phyloP scores from a whole-genome alignment of 768 basidiomycete species.

The Strobilomyces echinocephalus region DNA sequence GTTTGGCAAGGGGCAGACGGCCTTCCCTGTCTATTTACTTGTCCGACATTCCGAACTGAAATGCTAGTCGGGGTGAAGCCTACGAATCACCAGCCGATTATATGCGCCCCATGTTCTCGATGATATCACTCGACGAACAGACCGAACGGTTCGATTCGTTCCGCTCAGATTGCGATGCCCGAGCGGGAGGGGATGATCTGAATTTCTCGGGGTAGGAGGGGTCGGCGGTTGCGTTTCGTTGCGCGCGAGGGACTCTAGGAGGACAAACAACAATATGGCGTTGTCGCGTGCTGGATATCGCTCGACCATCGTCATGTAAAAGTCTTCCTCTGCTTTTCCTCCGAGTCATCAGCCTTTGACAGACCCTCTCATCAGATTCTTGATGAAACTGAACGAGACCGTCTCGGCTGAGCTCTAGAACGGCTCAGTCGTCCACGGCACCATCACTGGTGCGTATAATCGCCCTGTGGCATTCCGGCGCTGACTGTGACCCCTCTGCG shows the following conservation, averaged over 20 bases:
- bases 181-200: constrained; percentile 62
- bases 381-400: constrained; percentile 99
- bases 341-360: constrained; percentile 6
- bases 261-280: no score
- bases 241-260: no score
- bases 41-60: no score
- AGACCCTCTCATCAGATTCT: constrained; percentile 54
- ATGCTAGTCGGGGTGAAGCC: no score
- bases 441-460: constrained; percentile 80
- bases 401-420: constrained; percentile 98
- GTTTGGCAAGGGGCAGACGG: no score
- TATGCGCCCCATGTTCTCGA: no score
- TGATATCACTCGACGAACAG: constrained; percentile 62
- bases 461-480: not conserved
- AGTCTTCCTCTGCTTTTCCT: constrained; percentile 3
- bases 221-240: no score
- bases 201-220: constrained; percentile 2
- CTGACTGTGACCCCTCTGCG: constrained; percentile 3
- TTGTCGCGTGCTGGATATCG: no score
- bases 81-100: no score
- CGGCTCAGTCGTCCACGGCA: constrained; percentile 91
- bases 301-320: constrained; percentile 77
- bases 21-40: no score
- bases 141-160: constrained; percentile 50
- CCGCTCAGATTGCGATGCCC: constrained; percentile 49